Evolutionary conservation across 2,329 filamentous ascomycete species (phyloP).

Genomic region (Knufia fluminis): DNA sequence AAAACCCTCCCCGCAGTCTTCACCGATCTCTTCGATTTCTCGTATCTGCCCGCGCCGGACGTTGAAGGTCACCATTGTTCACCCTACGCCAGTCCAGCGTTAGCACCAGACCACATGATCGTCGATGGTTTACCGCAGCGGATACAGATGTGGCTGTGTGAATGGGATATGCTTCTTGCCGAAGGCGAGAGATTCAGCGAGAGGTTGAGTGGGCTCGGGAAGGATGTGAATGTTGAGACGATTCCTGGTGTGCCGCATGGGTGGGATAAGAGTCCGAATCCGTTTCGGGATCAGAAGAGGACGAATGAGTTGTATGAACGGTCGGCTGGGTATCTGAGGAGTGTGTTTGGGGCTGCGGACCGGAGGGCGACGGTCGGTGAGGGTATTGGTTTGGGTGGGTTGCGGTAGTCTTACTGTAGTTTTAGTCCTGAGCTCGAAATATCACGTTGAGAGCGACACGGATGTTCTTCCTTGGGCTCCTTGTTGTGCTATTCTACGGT

Average conservation of each 20-base stretch:
- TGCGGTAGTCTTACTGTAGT: constrained; percentile 1
- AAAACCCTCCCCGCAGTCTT: constrained; percentile 40
- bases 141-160: constrained; percentile 53
- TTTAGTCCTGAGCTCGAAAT: too few species aligned
- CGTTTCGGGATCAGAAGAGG: constrained; percentile 35
- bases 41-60: constrained; percentile 39
- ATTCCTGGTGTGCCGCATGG: constrained; percentile 39
- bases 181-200: constrained; percentile 44
- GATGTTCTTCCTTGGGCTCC: too few species aligned
- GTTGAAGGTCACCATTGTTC: constrained; percentile 40
- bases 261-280: constrained; percentile 42
- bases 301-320: constrained; percentile 36
- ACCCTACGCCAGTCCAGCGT: constrained; percentile 51
- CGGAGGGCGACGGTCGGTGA: constrained; percentile 5
- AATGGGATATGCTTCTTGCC: constrained; percentile 58
- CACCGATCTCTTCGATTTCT: constrained; percentile 41
- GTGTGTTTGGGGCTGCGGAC: constrained; percentile 28
- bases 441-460: too few species aligned
- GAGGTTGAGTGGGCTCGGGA: constrained; percentile 33
- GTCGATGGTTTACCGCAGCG: constrained; percentile 46
- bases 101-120: constrained; percentile 47
- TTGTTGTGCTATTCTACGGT: too few species aligned
- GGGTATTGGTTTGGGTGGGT: constrained; percentile 8
- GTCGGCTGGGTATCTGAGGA: constrained; percentile 36
- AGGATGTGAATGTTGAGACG: constrained; percentile 37